Conservation (phyloP, 2,329 filamentous ascomycete species). For the Aspergillus sp. region DNA sequence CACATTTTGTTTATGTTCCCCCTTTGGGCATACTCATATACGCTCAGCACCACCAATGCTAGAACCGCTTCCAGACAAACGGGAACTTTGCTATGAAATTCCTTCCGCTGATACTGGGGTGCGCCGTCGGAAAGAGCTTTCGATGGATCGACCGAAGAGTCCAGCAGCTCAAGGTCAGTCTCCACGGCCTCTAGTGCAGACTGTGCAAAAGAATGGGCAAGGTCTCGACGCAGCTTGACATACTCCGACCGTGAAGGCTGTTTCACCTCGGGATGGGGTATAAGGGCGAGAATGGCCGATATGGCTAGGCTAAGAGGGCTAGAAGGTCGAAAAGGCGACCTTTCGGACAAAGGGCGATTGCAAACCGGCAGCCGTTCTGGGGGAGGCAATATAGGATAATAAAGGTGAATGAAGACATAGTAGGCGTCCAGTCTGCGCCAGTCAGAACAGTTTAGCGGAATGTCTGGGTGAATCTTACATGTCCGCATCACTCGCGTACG, state of each 20-base stretch:
- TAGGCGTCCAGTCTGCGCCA: constrained; percentile 31
- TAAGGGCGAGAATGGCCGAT: constrained; percentile 29
- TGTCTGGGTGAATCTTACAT: constrained; percentile 37
- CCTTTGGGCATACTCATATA: constrained; percentile 36
- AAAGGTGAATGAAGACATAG: constrained; percentile 35
- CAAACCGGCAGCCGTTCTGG: constrained; percentile 18
- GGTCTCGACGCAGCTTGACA: constrained; percentile 25
- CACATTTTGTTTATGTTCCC: constrained; percentile 35
- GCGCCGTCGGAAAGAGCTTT: not conserved
- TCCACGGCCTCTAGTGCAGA: constrained; percentile 29
- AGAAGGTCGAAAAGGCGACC: constrained; percentile 19
- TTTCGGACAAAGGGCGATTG: constrained; percentile 17
- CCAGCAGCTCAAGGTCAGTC: constrained; percentile 27
- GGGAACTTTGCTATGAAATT: constrained; percentile 23
- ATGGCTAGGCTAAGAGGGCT: constrained; percentile 33
- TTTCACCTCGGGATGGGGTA: constrained; percentile 27
- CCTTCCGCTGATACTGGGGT: constrained; percentile 11
- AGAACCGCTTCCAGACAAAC: constrained; percentile 29
- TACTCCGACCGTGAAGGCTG: constrained; percentile 22
- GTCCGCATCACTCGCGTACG: constrained; percentile 45
- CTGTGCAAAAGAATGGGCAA: constrained; percentile 29
- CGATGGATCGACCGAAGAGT: constrained; percentile 1
- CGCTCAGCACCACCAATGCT: constrained; percentile 30
- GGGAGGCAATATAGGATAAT: constrained; percentile 32
- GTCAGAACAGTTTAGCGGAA: not conserved